Percentiles rank a stretch among this genome's conserved stretches.
Evolutionary conservation across 129 eudicot genomes (phyloP).

Genomic region (Daucus carota): DNA sequence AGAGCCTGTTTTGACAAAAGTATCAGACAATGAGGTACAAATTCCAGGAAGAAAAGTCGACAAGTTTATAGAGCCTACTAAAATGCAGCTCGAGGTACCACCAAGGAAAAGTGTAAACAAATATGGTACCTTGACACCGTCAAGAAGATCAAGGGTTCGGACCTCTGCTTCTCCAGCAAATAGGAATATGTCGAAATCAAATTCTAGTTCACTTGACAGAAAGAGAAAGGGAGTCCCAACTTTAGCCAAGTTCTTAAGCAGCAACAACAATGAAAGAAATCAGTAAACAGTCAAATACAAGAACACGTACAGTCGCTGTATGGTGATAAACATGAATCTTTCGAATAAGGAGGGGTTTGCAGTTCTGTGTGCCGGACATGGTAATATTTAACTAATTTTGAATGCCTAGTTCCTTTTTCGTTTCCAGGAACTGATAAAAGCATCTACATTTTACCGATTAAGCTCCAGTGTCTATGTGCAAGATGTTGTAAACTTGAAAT

Average conservation of each 20-base stretch:
- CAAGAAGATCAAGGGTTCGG: conserved; percentile 36
- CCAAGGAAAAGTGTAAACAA: conserved; percentile 31
- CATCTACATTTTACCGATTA: neutral
- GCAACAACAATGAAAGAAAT: conserved; percentile 24
- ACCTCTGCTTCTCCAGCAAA: conserved; percentile 41
- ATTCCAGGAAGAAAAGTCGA: conserved; percentile 15
- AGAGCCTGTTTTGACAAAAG: conserved; percentile 15
- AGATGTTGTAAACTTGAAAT: neutral
- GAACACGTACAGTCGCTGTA: neutral
- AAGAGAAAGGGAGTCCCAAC: conserved; percentile 46
- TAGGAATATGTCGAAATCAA: conserved; percentile 36
- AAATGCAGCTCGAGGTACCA: conserved; percentile 12
- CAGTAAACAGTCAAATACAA: conserved; percentile 12
- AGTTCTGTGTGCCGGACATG: neutral
- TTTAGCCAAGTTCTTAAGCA: conserved; percentile 47
- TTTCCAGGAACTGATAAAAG: neutral
- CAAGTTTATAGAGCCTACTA: conserved; percentile 14
- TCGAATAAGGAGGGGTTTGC: neutral
- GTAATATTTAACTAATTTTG: neutral
- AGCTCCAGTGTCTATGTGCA: neutral
- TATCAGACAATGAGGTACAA: conserved; percentile 22
- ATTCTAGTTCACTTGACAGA: conserved; percentile 41
- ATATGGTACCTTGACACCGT: conserved; percentile 34
- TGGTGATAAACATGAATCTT: neutral
- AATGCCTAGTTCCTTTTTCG: neutral